Base-by-base conservation (phyloP, 331 rosid species). In the Spiraea crenata region DNA sequence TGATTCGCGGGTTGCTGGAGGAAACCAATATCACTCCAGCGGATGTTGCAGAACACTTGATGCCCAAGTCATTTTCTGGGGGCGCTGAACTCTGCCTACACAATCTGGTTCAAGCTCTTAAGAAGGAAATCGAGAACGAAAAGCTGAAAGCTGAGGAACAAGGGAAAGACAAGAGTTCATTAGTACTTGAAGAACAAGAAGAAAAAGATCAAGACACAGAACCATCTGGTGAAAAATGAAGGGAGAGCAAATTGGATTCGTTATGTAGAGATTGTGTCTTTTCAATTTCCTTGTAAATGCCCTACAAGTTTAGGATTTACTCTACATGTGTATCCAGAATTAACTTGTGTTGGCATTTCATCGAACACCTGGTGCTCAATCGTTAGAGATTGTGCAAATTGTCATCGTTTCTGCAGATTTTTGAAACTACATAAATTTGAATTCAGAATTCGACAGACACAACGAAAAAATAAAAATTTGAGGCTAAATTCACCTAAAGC, bases 41-140 rank as follows among this genome's bases (percentile, higher is more conserved):
- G 50, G 96, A 92, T 34, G 93, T 92, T 40, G 96, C 93, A 1
- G 96, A 92, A 69, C 91, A 92, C 77, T 69, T 92, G 78, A 88
- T 88, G 98, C 91, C 91, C 38, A 92, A 90, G 79, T 61, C 59
- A 57, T 57, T 84, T 72, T 42, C 61, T 19, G 78, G 71, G 63
- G 82, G 84, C 31, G 76, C 70, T 61, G 81, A 80, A 25, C 2
- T 70, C 59, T 72, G 78, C 44, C 72, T 92, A 71, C 58, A 59
- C 40, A 74, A 61, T 60, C 55, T 92, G 64, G 76, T 92, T 48
- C 80, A 82, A 73, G 93, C 84, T 67, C 89, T 92, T 11, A 82
- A 87, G 74, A 68, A 41, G 67, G 69, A 67, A 20, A 83, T 77
- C 44, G 87, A 82, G 69, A 90, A 16, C 57, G 3, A 52, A 17